Conservation (phyloP, 331 rosid species). For the Cydonia oblonga region DNA sequence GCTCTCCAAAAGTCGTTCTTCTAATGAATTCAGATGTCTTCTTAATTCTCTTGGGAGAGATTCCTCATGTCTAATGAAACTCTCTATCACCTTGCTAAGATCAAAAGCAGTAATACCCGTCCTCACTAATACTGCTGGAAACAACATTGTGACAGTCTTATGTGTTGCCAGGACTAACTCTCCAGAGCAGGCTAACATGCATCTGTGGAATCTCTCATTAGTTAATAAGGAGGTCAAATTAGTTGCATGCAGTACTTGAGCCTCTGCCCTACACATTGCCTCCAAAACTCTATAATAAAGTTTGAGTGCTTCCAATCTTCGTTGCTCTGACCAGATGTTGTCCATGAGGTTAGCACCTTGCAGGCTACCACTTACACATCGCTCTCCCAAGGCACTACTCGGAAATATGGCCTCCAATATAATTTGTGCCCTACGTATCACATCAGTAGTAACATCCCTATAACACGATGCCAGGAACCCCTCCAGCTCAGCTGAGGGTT, state of each 20-base stretch:
- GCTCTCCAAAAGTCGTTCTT: slow-evolving; percentile 88
- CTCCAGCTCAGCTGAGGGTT: slow-evolving; percentile 70
- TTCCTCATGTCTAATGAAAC: slow-evolving; percentile 92
- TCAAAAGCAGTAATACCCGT: slow-evolving; percentile 97
- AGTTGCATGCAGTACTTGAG: slow-evolving; percentile 69
- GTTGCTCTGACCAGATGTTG: slow-evolving; percentile 85
- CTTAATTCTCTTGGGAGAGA: slow-evolving; percentile 92
- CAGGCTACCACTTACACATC: slow-evolving; percentile 49
- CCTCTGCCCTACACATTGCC: slow-evolving; percentile 95
- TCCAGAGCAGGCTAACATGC: slow-evolving; percentile 96
- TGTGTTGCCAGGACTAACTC: slow-evolving; percentile 93
- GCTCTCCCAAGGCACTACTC: slow-evolving; percentile 62
- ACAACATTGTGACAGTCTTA: slow-evolving; percentile 92
- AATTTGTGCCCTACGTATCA: slow-evolving; percentile 66
- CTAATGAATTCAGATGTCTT: slow-evolving; percentile 86
- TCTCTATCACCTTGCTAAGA: slow-evolving; percentile 96
- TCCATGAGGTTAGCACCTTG: slow-evolving; percentile 79
- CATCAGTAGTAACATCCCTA: slow-evolving; percentile 70
- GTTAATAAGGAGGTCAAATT: slow-evolving; percentile 81
- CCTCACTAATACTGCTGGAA: slow-evolving; percentile 91
- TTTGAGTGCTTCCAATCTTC: slow-evolving; percentile 78
- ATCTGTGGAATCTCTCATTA: slow-evolving; percentile 93
- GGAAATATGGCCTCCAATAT: slow-evolving; percentile 93
- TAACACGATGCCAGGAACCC: slow-evolving; percentile 72
- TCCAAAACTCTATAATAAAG: slow-evolving; percentile 77